These are phyloP conservation scores for Rhizopogon roseolus DNA, from an alignment of 768 basidiomycete genomes.

Conservation along the genomic window DNA sequence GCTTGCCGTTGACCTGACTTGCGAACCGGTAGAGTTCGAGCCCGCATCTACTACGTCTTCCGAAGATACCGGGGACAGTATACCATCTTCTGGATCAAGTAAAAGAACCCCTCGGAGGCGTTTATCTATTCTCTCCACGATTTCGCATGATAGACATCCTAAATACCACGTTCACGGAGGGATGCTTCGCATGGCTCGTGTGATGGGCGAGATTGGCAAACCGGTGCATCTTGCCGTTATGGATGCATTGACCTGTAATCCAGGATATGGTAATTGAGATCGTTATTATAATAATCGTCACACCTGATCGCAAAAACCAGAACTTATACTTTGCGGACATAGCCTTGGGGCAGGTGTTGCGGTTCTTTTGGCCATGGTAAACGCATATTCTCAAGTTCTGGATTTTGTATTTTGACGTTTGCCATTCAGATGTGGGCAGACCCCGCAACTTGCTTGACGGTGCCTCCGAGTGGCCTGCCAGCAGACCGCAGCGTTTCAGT, in stretches of 20 bases:
- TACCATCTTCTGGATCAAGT: constrained; percentile 29
- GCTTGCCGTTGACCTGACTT: constrained; percentile 80
- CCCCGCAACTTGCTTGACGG: constrained; percentile 68
- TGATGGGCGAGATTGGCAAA: constrained; percentile 72
- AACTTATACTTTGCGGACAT: constrained; percentile 77
- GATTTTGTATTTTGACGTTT: neutral
- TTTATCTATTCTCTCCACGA: constrained; percentile 15
- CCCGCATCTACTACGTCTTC: constrained; percentile 38
- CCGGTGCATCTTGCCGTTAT: constrained; percentile 74
- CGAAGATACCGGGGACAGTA: constrained; percentile 31
- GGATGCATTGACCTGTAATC: constrained; percentile 64
- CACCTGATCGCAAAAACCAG: constrained; percentile 26
- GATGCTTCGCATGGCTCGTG: constrained; percentile 73
- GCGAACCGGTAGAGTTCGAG: constrained; percentile 65
- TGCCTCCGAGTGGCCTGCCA: constrained; percentile 66
- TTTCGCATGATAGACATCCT: constrained; percentile 15
- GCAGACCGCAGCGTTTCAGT: constrained; percentile 61
- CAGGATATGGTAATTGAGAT: constrained; percentile 53
- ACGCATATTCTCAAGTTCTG: constrained; percentile 12
- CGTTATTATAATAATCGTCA: neutral
- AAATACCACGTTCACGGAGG: constrained; percentile 73
- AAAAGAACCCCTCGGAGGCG: constrained; percentile 18
- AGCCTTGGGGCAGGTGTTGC: constrained; percentile 84
- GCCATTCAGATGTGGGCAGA: constrained; percentile 76
- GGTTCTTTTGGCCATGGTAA: constrained; percentile 65